phyloP scores from a whole-genome alignment of 129 eudicot genomes.

The Flaveria linearis region DNA sequence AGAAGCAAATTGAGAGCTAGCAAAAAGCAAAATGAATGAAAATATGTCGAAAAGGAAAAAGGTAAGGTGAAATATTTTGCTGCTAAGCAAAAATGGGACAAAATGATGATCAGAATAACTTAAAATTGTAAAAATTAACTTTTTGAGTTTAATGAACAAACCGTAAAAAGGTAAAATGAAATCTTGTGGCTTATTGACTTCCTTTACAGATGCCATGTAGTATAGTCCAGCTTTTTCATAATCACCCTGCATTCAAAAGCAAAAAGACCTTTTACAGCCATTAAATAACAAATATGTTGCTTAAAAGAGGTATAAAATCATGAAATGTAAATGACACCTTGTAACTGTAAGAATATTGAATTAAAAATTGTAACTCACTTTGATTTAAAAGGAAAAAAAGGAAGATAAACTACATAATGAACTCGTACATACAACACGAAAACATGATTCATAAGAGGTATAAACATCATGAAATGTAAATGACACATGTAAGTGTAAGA shows the following conservation, averaged over 20 bases:
- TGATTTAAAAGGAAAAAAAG: neutral
- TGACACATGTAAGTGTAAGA: constrained; percentile 16
- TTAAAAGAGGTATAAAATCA: constrained; percentile 4
- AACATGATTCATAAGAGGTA: neutral
- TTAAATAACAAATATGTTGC: neutral
- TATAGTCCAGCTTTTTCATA: constrained; percentile 93
- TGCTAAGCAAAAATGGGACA: constrained; percentile 17
- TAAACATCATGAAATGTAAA: constrained; percentile 16
- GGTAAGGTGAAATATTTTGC: constrained; percentile 5
- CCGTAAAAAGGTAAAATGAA: constrained; percentile 95
- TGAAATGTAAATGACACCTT: constrained; percentile 19
- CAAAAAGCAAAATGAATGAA: neutral
- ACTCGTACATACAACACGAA: too few relatives aligned
- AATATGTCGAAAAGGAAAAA: constrained; percentile 17
- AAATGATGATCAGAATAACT: neutral
- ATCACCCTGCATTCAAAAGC: constrained; percentile 72
- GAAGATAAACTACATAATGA: too few relatives aligned
- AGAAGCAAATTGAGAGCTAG: constrained; percentile 8
- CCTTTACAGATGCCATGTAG: constrained; percentile 98
- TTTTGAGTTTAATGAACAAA: constrained; percentile 36
- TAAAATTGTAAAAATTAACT: neutral
- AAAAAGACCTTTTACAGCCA: constrained; percentile 26
- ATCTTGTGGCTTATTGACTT: constrained; percentile 77
- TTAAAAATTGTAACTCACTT: neutral
- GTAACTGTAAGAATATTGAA: constrained; percentile 5